Conservation (phyloP, 176 grass and related monocot genomes). For the Cymbopogon citratus region DNA sequence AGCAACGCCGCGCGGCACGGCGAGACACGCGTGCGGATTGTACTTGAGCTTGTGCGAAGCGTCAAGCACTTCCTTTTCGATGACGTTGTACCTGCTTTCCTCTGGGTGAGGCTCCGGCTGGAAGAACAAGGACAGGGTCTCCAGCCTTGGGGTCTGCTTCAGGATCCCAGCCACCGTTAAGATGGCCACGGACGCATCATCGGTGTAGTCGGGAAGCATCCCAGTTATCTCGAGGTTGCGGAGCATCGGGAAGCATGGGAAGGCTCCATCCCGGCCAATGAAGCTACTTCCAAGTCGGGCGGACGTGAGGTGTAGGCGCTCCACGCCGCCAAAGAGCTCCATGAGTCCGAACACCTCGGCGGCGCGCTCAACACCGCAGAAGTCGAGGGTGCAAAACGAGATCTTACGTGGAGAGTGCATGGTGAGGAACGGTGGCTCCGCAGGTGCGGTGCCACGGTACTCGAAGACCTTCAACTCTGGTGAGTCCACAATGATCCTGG, state of each 20-base stretch:
- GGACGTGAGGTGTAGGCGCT: background rate
- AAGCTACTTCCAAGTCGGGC: background rate
- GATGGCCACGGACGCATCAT: background rate
- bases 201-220: background rate
- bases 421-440: background rate
- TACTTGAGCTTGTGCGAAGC: slow-evolving; percentile 5
- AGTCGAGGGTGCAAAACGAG: background rate
- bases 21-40: background rate
- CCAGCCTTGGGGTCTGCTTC: background rate
- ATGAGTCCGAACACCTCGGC: background rate
- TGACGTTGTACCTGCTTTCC: background rate
- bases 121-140: background rate
- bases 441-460: background rate
- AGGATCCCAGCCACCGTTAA: background rate
- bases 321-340: background rate
- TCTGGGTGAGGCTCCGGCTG: background rate
- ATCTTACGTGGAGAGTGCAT: background rate
- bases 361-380: background rate
- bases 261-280: background rate
- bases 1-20: no score
- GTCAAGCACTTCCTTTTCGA: background rate
- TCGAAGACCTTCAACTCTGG: background rate
- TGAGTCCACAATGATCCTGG: background rate
- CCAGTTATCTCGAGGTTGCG: slow-evolving; percentile 5
- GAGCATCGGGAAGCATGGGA: background rate